These are phyloP conservation scores for Begonia peltatifolia DNA, from an alignment of 306 rosid genomes.

Conservation along the genomic window DNA sequence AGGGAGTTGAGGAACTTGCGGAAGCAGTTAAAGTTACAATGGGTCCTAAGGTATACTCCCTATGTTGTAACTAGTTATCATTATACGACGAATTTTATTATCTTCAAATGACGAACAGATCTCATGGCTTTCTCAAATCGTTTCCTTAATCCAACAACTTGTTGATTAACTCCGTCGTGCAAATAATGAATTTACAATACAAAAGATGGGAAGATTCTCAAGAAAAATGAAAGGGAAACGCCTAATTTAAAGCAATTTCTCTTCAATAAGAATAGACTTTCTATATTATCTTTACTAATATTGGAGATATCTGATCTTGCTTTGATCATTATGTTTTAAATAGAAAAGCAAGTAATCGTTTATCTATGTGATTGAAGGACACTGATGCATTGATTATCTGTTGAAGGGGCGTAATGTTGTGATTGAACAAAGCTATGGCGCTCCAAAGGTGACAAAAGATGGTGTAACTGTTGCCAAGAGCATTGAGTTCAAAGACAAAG, in stretches of 20 bases:
- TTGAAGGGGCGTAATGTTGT: conserved; percentile 82
- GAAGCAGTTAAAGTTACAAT: conserved; percentile 93
- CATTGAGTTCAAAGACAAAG: conserved; percentile 75
- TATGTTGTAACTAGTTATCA: no score
- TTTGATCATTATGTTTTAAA: background rate
- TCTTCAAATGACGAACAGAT: background rate
- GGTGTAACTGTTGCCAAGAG: conserved; percentile 97
- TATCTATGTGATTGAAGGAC: background rate
- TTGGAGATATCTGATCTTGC: background rate
- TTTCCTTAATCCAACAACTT: background rate
- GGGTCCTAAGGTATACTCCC: conserved; percentile 72
- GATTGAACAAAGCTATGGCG: conserved; percentile 84
- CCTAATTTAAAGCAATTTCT: no score
- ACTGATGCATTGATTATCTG: conserved; percentile 2
- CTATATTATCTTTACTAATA: background rate
- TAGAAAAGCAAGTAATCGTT: conserved; percentile 1
- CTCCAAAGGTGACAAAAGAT: conserved; percentile 90
- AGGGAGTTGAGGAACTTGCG: conserved; percentile 88
- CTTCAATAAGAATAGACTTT: no score
- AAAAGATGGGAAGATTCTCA: no score
- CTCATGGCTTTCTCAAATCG: background rate
- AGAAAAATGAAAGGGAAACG: no score
- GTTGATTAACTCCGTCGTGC: background rate
- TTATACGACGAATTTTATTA: no score
- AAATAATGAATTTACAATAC: no score